Evolutionary conservation across 768 basidiomycete genomes (phyloP).

Genomic region (Pleurotus giganteus): DNA sequence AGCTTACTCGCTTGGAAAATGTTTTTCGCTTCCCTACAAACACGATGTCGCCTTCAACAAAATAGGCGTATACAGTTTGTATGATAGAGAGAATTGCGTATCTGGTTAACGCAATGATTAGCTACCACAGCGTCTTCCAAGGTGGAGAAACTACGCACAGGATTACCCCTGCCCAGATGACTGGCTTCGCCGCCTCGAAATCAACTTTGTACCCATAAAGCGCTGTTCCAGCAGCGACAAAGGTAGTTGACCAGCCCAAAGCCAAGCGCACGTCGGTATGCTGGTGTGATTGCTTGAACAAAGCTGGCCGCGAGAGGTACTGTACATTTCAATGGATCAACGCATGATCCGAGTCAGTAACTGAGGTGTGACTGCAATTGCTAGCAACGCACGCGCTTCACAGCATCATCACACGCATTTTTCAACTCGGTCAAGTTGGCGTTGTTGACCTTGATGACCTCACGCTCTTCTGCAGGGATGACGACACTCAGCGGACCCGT

Average conservation of each 20-base stretch:
- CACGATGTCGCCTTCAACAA: constrained; percentile 79
- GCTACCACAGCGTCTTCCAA: not conserved
- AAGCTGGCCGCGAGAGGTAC: constrained; percentile 76
- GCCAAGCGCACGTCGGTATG: constrained; percentile 88
- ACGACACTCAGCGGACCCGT: constrained; percentile 52
- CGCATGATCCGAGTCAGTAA: not conserved
- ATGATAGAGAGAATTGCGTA: constrained; percentile 71
- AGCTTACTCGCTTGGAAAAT: constrained; percentile 77
- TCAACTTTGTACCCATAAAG: constrained; percentile 84
- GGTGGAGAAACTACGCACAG: constrained; percentile 47
- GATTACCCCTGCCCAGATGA: constrained; percentile 75
- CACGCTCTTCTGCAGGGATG: constrained; percentile 42
- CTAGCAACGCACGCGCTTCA: constrained; percentile 68
- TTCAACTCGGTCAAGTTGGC: constrained; percentile 57
- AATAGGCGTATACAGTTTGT: constrained; percentile 82
- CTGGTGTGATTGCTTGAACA: constrained; percentile 83
- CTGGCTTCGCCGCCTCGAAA: constrained; percentile 87
- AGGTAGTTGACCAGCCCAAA: constrained; percentile 84
- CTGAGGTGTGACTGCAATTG: not conserved
- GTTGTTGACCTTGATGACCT: constrained; percentile 61
- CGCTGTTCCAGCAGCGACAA: constrained; percentile 78
- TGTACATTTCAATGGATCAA: constrained; percentile 26
- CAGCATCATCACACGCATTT: constrained; percentile 81
- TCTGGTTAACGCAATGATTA: constrained; percentile 33
- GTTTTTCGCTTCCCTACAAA: constrained; percentile 91